phyloP scores from a whole-genome alignment of 1,284 basidiomycete species.

The Leccinum cinnamomeum region DNA sequence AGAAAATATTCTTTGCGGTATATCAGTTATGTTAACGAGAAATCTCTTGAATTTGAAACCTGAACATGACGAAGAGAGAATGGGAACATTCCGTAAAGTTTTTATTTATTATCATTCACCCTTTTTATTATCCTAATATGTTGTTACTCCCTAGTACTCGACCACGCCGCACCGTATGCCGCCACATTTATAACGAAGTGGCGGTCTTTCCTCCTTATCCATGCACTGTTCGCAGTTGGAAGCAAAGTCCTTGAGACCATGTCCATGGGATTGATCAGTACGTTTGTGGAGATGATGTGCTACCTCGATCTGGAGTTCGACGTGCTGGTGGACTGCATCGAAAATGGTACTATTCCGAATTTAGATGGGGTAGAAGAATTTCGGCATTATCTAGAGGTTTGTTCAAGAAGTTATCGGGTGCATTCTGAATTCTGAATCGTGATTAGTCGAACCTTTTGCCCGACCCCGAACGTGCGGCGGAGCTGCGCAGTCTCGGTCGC shows the following conservation, averaged over 20 bases:
- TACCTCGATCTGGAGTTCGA: neutral
- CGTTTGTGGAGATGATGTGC: constrained; percentile 8
- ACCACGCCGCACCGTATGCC: constrained; percentile 20
- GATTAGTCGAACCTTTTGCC: neutral
- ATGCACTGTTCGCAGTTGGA: constrained; percentile 18
- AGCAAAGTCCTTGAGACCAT: neutral
- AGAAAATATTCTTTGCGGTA: too few relatives aligned
- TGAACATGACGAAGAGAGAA: too few relatives aligned
- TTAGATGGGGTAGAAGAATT: constrained; percentile 10
- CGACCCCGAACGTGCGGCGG: constrained; percentile 20
- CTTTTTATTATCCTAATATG: neutral
- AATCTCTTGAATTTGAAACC: too few relatives aligned
- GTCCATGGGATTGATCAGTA: neutral
- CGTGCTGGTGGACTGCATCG: neutral
- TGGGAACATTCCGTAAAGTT: too few relatives aligned
- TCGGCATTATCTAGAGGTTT: constrained; percentile 15
- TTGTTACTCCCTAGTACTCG: constrained; percentile 11
- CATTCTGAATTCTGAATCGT: neutral
- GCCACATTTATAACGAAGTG: constrained; percentile 18
- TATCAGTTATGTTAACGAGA: too few relatives aligned
- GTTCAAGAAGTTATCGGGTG: neutral
- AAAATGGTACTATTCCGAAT: constrained; percentile 1
- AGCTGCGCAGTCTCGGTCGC: constrained; percentile 21
- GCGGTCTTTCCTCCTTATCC: constrained; percentile 9
- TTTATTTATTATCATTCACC: too few relatives aligned